Evolutionary conservation across 257 asterid genomes (phyloP), one percentile per base, ranked within the genome.

Genomic region (Solanum corneliomulleri): DNA sequence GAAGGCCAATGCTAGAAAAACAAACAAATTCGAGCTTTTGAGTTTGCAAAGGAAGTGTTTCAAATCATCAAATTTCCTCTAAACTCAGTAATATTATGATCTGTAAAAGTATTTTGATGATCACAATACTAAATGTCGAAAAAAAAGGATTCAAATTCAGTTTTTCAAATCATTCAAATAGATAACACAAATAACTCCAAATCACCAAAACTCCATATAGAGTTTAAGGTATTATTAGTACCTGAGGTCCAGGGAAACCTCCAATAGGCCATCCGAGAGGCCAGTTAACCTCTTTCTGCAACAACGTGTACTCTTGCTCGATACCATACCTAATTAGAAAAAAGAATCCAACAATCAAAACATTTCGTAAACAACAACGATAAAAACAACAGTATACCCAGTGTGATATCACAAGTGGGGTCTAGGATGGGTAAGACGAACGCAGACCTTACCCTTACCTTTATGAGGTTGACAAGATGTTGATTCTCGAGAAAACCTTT

Each of bases 191-290:
- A 72, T 20, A 37, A 20, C 29, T 35, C 47, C 21, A 72, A 72
- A 72, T 72, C 81, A 35, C 49, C 29, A 37, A 20, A 20, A 35
- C 23, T 49, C 18, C 27, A 72, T 37, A 20, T 37, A 6, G 35
- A 35, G 29, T 74, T 2, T 6, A 74, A 74, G 49, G 29, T 74
- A 21, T 72, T 68, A 68, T 42, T 14, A 42, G 42, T 89, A 97
- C 99, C 98, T 97, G 99, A 89, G 98, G 98, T 88, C 99, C 98
- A 47, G 99, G 98, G 91, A 92, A 95, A 29, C 96, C 98, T 91
- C 98, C 99, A 81, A 91, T 92, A 31, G 99, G 99, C 99, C 98
- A 96, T 88, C 99, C 98, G 14, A 95, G 90, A 52, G 99, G 98
- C 99, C 99, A 96, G 9, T 94, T 95, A 52, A 94, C 96, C n/a